These are phyloP conservation scores for Leptodontidium sp. DNA, from an alignment of 2,329 filamentous ascomycete species.

Conservation along the genomic window DNA sequence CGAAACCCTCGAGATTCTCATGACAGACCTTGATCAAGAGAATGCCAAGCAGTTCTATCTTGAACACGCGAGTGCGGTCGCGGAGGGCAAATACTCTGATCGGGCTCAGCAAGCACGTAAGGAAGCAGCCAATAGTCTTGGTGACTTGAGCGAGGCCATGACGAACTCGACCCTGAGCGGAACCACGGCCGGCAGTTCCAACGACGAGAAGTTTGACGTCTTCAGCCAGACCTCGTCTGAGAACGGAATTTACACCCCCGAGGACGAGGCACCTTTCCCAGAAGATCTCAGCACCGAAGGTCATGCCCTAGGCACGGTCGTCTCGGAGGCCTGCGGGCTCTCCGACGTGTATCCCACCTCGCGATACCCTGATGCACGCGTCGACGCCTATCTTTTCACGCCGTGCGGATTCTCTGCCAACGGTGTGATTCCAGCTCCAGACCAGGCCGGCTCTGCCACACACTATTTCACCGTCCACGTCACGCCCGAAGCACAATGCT, in stretches of 20 bases:
- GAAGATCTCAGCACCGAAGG: conserved; percentile 90
- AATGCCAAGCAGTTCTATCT: conserved; percentile 78
- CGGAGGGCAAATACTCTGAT: conserved; percentile 78
- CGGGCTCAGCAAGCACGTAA: conserved; percentile 70
- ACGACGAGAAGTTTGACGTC: conserved; percentile 76
- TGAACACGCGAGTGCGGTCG: conserved; percentile 87
- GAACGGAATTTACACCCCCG: conserved; percentile 63
- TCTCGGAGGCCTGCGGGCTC: conserved; percentile 89
- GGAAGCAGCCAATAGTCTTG: conserved; percentile 65
- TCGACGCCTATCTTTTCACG: conserved; percentile 96
- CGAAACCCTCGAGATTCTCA: conserved; percentile 79
- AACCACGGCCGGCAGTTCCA: conserved; percentile 48
- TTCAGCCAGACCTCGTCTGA: conserved; percentile 79
- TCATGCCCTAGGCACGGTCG: conserved; percentile 89
- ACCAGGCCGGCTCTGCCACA: conserved; percentile 56
- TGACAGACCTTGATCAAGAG: conserved; percentile 74
- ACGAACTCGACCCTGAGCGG: conserved; percentile 49
- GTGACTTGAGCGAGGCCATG: conserved; percentile 62
- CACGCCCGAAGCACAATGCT: conserved; percentile 95
- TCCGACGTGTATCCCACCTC: conserved; percentile 86
- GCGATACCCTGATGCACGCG: conserved; percentile 89
- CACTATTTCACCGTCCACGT: conserved; percentile 99
- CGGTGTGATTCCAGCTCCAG: conserved; percentile 85
- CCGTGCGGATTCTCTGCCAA: conserved; percentile 98
- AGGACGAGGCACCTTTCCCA: conserved; percentile 66